Evolutionary conservation across 495 filamentous ascomycete species (phyloP).

Genomic region (Aspergillus bertholletiae): DNA sequence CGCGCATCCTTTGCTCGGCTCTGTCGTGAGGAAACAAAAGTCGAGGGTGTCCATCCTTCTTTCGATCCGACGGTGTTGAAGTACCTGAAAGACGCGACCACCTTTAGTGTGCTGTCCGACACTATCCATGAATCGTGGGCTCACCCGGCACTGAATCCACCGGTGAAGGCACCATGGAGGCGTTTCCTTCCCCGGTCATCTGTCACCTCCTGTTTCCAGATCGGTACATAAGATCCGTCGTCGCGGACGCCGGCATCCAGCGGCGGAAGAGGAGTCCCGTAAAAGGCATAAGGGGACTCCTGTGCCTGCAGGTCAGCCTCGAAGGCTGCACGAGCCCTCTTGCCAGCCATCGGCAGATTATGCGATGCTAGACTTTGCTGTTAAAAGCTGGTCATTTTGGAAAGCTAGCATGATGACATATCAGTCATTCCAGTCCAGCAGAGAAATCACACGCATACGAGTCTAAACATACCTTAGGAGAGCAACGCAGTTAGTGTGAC

Average conservation of each 20-base stretch:
- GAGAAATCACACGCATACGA: not conserved
- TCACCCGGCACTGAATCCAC: slow-evolving; percentile 94
- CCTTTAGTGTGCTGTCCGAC: slow-evolving; percentile 28
- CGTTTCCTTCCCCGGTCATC: slow-evolving; percentile 91
- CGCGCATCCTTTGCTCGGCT: slow-evolving; percentile 68
- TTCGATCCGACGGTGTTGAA: slow-evolving; percentile 98
- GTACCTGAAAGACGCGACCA: slow-evolving; percentile 56
- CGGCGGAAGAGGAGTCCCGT: slow-evolving; percentile 82
- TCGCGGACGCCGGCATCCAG: slow-evolving; percentile 75
- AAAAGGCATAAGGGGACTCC: slow-evolving; percentile 76
- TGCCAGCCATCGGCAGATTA: slow-evolving; percentile 56
- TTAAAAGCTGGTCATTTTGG: not conserved
- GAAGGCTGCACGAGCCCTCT: slow-evolving; percentile 73
- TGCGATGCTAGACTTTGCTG: not conserved
- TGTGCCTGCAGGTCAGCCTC: slow-evolving; percentile 72
- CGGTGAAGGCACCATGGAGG: slow-evolving; percentile 94
- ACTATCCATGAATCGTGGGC: slow-evolving; percentile 25
- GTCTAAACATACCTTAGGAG: not conserved
- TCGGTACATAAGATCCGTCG: slow-evolving; percentile 88
- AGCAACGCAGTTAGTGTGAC: not conserved
- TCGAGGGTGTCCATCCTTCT: slow-evolving; percentile 92
- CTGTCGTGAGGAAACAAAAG: slow-evolving; percentile 85
- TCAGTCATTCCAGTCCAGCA: not conserved
- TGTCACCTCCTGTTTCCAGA: slow-evolving; percentile 96
- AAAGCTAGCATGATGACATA: slow-evolving; percentile 1